Percentiles rank a stretch among this genome's conserved stretches.
phyloP scores from a whole-genome alignment of 495 filamentous ascomycete species.

The Cenococcum geophilum region DNA sequence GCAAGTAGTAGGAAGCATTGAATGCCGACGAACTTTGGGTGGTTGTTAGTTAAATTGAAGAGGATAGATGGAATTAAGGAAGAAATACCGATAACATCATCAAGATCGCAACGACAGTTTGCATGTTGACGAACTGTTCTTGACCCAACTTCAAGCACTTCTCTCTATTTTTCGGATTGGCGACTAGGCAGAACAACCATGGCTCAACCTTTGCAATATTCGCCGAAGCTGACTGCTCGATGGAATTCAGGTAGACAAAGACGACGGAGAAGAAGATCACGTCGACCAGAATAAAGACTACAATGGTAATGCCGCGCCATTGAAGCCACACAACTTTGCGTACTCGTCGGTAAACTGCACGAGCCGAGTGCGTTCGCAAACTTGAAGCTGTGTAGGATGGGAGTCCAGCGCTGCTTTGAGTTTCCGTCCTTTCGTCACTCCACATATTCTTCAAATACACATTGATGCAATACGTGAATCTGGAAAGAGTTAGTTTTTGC shows the following conservation, averaged over 20 bases:
- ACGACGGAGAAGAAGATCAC: constrained; percentile 87
- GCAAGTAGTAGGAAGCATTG: constrained; percentile 78
- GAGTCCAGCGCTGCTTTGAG: constrained; percentile 63
- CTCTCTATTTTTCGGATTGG: constrained; percentile 54
- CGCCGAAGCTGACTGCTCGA: constrained; percentile 49
- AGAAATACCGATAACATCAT: constrained; percentile 67
- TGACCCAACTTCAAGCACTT: constrained; percentile 55
- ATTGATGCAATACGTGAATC: constrained; percentile 89
- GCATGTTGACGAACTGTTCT: constrained; percentile 58
- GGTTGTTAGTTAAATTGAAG: constrained; percentile 15
- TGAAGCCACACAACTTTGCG: constrained; percentile 83
- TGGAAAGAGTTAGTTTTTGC: constrained; percentile 44
- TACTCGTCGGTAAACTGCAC: constrained; percentile 81
- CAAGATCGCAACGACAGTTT: constrained; percentile 74
- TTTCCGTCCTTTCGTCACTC: constrained; percentile 54
- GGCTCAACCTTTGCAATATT: constrained; percentile 50
- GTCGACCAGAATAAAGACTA: constrained; percentile 79
- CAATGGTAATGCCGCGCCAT: constrained; percentile 85
- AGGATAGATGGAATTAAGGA: neutral
- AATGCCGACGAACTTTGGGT: constrained; percentile 64
- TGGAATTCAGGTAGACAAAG: constrained; percentile 78
- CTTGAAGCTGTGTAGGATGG: constrained; percentile 70
- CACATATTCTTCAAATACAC: constrained; percentile 77
- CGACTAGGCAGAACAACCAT: constrained; percentile 69
- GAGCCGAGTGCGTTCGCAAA: constrained; percentile 73